Conservation (phyloP, 148 eudicot species). For the Agrostemma githago region DNA sequence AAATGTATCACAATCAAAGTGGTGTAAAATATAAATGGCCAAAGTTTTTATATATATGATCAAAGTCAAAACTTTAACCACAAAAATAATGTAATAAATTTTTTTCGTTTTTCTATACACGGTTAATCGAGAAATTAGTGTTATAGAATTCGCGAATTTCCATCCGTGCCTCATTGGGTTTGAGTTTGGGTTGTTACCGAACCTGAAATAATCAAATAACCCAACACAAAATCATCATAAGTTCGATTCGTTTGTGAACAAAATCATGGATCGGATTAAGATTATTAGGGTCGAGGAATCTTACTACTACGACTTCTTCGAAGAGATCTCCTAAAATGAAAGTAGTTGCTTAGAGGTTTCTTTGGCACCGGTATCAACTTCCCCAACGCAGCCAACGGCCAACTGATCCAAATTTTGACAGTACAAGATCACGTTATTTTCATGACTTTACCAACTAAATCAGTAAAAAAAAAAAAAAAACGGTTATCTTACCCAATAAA, state of each 20-base stretch:
- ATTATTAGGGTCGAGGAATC: background rate
- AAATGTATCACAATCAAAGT: too few species aligned
- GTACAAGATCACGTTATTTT: too few species aligned
- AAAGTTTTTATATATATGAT: too few species aligned
- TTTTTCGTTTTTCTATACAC: too few species aligned
- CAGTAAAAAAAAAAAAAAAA: too few species aligned
- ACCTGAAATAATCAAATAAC: constrained; percentile 6
- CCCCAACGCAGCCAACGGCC: constrained; percentile 86
- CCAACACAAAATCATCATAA: background rate
- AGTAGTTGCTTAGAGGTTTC: constrained; percentile 52
- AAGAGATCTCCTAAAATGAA: constrained; percentile 24
- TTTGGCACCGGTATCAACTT: constrained; percentile 71
- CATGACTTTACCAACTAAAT: too few species aligned
- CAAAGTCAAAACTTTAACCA: too few species aligned
- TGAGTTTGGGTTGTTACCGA: background rate
- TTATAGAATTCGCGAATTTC: too few species aligned
- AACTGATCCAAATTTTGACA: constrained; percentile 28
- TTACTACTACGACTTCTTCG: constrained; percentile 26
- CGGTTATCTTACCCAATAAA: constrained; percentile 45
- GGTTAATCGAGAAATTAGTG: too few species aligned
- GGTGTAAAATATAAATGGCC: too few species aligned
- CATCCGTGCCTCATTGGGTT: background rate
- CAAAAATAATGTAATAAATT: too few species aligned
- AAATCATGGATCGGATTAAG: background rate
- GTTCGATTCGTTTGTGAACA: too few species aligned